Conservation (phyloP, 2,329 filamentous ascomycete species). For the Bipolaris sorokiniana region DNA sequence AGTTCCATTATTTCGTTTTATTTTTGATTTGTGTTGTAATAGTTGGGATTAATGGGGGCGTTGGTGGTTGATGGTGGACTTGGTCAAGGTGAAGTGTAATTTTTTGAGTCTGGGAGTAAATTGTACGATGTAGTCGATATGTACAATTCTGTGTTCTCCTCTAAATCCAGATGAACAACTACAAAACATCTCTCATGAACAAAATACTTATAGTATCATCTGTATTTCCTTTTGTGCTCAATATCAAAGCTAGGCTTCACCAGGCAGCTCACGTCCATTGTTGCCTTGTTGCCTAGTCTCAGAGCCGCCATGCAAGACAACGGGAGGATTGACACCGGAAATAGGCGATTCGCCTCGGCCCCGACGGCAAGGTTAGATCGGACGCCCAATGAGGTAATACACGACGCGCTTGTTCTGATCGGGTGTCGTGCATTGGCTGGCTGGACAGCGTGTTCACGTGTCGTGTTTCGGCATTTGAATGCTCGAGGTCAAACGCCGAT, state of each 20-base stretch:
- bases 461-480: slow-evolving; percentile 19
- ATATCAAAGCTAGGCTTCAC: background rate
- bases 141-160: background rate
- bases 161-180: background rate
- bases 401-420: background rate
- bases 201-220: background rate
- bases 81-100: too few relatives aligned
- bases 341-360: background rate
- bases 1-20: too few relatives aligned
- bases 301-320: background rate
- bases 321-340: background rate
- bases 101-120: background rate
- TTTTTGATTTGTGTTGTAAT: background rate
- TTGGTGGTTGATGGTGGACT: too few relatives aligned
- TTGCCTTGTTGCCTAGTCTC: slow-evolving; percentile 13
- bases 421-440: background rate
- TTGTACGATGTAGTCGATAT: background rate
- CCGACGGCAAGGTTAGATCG: background rate
- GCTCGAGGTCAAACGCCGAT: slow-evolving; percentile 12
- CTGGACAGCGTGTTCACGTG: slow-evolving; percentile 14
- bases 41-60: background rate
- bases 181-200: background rate
- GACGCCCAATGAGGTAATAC: background rate
- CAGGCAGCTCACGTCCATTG: background rate
- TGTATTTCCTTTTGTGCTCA: background rate